These are phyloP conservation scores for Tetracladium setigerum DNA, from an alignment of 495 filamentous ascomycete species.

Conservation along the genomic window DNA sequence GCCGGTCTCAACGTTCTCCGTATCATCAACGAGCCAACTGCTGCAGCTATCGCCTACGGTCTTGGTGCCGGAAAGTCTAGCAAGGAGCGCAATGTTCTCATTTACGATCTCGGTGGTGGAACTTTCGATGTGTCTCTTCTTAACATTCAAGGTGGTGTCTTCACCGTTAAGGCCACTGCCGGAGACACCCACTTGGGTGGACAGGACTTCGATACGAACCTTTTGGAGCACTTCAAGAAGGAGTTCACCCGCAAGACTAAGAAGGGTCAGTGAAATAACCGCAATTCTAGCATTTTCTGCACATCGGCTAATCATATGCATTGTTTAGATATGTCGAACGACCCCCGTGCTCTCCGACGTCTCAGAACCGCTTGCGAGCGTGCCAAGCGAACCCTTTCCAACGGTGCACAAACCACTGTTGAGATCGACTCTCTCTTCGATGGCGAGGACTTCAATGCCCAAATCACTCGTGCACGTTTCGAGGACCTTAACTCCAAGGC, in stretches of 20 bases:
- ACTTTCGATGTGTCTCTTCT: slow-evolving; percentile 99
- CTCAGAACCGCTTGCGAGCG: slow-evolving; percentile 98
- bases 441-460: slow-evolving; percentile 96
- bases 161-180: slow-evolving; percentile 97
- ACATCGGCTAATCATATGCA: slow-evolving; percentile 2
- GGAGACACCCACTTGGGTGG: slow-evolving; percentile 99
- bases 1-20: slow-evolving; percentile 95
- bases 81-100: slow-evolving; percentile 97
- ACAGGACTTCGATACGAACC: slow-evolving; percentile 97
- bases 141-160: slow-evolving; percentile 98
- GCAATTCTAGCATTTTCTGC: neutral
- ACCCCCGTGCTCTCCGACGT: slow-evolving; percentile 94
- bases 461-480: slow-evolving; percentile 98
- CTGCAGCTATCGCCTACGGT: slow-evolving; percentile 95
- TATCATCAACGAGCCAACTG: slow-evolving; percentile 99
- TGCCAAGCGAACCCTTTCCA: slow-evolving; percentile 97
- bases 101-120: slow-evolving; percentile 99
- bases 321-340: slow-evolving; percentile 64
- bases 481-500: slow-evolving; percentile 97
- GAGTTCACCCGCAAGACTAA: slow-evolving; percentile 92
- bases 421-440: slow-evolving; percentile 99
- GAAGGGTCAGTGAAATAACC: slow-evolving; percentile 31
- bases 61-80: slow-evolving; percentile 84
- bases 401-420: slow-evolving; percentile 92
- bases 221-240: slow-evolving; percentile 91